Conservation (phyloP, 805 yeast genomes). For the Maudiozyma serrabonitensis region DNA sequence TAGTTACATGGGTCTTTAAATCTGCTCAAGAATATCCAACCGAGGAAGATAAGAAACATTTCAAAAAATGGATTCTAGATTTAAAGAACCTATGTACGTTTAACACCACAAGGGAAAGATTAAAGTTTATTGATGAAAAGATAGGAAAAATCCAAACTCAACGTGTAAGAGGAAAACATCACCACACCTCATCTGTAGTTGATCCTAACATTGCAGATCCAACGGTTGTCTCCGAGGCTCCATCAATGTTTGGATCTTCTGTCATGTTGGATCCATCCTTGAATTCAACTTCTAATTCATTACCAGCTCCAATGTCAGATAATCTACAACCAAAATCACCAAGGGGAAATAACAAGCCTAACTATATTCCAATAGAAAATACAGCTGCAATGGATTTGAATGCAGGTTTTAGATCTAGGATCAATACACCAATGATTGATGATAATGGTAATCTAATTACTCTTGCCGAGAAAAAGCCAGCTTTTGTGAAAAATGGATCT, state of each 20-base stretch:
- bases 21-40: slow-evolving; percentile 27
- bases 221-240: not conserved
- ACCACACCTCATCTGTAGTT: not conserved
- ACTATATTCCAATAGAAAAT: slow-evolving; percentile 19
- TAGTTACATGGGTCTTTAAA: slow-evolving; percentile 23
- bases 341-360: slow-evolving; percentile 15
- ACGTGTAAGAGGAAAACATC: not conserved
- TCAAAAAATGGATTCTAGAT: slow-evolving; percentile 46
- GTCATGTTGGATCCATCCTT: not conserved
- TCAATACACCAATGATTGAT: slow-evolving; percentile 31
- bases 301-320: not conserved
- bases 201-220: not conserved
- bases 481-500: slow-evolving; percentile 2
- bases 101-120: slow-evolving; percentile 40
- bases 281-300: not conserved
- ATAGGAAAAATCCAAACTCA: slow-evolving; percentile 17
- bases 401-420: slow-evolving; percentile 11
- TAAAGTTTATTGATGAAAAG: slow-evolving; percentile 35
- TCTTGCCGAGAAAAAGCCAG: slow-evolving; percentile 18
- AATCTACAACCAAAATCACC: not conserved
- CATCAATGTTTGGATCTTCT: not conserved
- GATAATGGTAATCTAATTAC: slow-evolving; percentile 31
- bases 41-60: slow-evolving; percentile 36
- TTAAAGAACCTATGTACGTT: slow-evolving; percentile 42
- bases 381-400: slow-evolving; percentile 5